Evolutionary conservation across 257 asterid genomes (phyloP).

Genomic region (Nicotiana benthamiana): DNA sequence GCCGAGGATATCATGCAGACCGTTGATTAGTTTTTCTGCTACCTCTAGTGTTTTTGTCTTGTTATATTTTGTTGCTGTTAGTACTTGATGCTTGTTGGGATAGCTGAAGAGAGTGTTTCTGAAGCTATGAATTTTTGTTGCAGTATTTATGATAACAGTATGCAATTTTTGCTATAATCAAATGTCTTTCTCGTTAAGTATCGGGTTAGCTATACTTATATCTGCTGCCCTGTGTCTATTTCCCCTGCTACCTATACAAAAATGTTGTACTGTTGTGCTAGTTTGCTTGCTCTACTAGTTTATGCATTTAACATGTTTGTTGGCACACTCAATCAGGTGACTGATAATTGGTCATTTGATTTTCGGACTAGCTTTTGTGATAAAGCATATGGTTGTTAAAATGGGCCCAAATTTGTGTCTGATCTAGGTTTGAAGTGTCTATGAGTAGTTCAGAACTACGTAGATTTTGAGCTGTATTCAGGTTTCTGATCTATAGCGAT

Average conservation of each 20-base stretch:
- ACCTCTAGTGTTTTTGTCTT: not conserved
- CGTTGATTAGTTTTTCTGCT: conserved; percentile 35
- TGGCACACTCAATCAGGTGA: not conserved
- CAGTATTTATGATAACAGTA: not conserved
- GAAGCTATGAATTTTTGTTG: conserved; percentile 6
- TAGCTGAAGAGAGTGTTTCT: not conserved
- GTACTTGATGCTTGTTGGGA: not conserved
- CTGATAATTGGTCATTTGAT: not conserved
- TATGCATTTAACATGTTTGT: not conserved
- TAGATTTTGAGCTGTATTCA: too few relatives aligned
- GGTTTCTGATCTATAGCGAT: too few relatives aligned
- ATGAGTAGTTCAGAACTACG: not conserved
- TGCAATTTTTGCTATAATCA: not conserved
- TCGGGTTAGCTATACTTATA: not conserved
- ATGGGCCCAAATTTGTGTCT: too few relatives aligned
- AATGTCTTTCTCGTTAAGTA: not conserved
- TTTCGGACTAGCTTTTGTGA: not conserved
- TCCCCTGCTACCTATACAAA: not conserved
- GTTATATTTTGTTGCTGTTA: conserved; percentile 7
- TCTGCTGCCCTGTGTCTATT: not conserved
- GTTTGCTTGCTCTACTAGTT: not conserved
- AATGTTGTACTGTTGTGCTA: not conserved
- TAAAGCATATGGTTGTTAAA: not conserved
- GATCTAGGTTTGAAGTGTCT: not conserved
- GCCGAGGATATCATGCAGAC: conserved; percentile 72